phyloP scores from a whole-genome alignment of 1,284 basidiomycete genomes.

The Bondarzewia mesenterica region DNA sequence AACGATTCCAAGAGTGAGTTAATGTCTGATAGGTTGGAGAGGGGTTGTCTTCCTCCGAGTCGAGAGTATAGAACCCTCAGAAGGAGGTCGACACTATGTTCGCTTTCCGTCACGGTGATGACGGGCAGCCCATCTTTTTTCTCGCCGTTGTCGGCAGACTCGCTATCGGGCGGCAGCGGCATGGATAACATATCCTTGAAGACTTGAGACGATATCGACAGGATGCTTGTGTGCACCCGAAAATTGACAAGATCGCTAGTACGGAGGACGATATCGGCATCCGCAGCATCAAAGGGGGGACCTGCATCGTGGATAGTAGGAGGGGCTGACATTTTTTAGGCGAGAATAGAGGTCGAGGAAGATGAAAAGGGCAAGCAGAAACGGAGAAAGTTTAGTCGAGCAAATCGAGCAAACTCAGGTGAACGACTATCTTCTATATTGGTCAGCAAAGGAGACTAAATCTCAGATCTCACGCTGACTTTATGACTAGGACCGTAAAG shows the following conservation, averaged over 20 bases:
- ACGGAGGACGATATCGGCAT: conserved; percentile 3
- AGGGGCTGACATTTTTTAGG: neutral
- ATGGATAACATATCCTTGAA: neutral
- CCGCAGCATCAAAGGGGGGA: neutral
- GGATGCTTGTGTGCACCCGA: neutral
- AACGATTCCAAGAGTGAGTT: neutral
- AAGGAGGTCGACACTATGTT: neutral
- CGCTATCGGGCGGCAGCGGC: neutral
- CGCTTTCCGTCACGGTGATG: neutral
- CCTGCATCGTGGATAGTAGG: neutral
- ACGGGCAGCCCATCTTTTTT: neutral
- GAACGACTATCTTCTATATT: neutral
- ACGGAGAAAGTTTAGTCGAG: too few relatives aligned
- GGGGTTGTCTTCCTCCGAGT: neutral
- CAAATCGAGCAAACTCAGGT: too few relatives aligned
- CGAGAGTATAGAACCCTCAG: neutral
- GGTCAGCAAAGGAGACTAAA: too few relatives aligned
- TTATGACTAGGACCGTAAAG: too few relatives aligned
- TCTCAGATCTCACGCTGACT: too few relatives aligned
- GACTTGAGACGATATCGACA: neutral
- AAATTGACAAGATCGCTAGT: conserved; percentile 2
- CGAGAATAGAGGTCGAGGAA: neutral
- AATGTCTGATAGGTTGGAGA: neutral
- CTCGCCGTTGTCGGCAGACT: neutral
- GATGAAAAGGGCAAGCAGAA: too few relatives aligned